These are phyloP conservation scores for Cercospora citrullina DNA, from an alignment of 2,329 filamentous ascomycete genomes.

Conservation along the genomic window DNA sequence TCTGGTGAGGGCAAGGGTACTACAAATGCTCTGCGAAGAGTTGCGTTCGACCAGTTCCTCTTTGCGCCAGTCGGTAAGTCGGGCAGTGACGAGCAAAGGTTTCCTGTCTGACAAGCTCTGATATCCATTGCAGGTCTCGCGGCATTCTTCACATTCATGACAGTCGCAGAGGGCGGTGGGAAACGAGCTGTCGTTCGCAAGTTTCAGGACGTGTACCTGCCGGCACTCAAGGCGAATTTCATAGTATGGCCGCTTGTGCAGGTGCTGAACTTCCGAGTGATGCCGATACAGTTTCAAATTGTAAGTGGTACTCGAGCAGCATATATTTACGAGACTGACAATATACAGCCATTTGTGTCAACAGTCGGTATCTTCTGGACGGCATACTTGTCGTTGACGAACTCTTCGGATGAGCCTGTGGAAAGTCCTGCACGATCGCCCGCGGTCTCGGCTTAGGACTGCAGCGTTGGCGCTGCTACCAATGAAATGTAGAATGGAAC, in stretches of 20 bases:
- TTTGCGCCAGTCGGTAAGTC: slow-evolving; percentile 80
- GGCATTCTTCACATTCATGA: slow-evolving; percentile 95
- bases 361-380: slow-evolving; percentile 97
- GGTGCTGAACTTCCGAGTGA: slow-evolving; percentile 91
- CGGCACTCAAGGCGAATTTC: slow-evolving; percentile 93
- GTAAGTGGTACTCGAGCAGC: slow-evolving; percentile 58
- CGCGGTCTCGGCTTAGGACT: slow-evolving; percentile 18
- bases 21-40: slow-evolving; percentile 79
- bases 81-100: background rate
- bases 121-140: slow-evolving; percentile 60
- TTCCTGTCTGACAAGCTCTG: background rate
- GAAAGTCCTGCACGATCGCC: slow-evolving; percentile 25
- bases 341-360: slow-evolving; percentile 81
- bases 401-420: slow-evolving; percentile 71
- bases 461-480: background rate
- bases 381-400: slow-evolving; percentile 89
- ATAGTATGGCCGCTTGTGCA: slow-evolving; percentile 94
- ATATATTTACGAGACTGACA: slow-evolving; percentile 13
- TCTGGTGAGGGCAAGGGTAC: slow-evolving; percentile 53
- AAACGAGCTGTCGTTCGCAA: slow-evolving; percentile 76
- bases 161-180: slow-evolving; percentile 87
- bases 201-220: slow-evolving; percentile 89
- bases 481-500: background rate
- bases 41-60: slow-evolving; percentile 87
- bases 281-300: slow-evolving; percentile 95